Evolutionary conservation across 1,139 yeast species (phyloP).

Genomic region (Nakaseomyces delphensis): DNA sequence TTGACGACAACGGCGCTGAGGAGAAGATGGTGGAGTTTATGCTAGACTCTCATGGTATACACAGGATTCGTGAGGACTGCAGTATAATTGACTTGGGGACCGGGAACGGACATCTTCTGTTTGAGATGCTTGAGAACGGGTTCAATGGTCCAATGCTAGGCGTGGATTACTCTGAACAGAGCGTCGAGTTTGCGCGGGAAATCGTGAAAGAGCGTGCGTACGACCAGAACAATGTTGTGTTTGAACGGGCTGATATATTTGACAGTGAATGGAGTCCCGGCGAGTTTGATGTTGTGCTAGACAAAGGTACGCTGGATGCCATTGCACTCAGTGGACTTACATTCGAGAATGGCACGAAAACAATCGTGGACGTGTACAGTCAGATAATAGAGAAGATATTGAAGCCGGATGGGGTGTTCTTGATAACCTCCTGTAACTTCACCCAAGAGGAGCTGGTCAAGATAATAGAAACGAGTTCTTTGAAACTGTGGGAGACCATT

Average conservation of each 20-base stretch:
- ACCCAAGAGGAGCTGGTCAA: conserved; percentile 64
- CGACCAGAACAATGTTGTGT: conserved; percentile 33
- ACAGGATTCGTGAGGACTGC: conserved; percentile 27
- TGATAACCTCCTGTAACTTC: conserved; percentile 93
- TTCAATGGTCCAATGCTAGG: conserved; percentile 51
- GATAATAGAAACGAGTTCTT: conserved; percentile 39
- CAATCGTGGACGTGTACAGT: conserved; percentile 50
- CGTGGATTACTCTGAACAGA: conserved; percentile 74
- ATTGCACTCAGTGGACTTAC: conserved; percentile 70
- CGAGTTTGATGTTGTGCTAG: conserved; percentile 65
- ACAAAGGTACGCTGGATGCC: conserved; percentile 95
- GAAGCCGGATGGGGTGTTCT: conserved; percentile 47
- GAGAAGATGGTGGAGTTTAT: conserved; percentile 65
- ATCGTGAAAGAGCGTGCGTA: conserved; percentile 41
- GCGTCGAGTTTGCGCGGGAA: conserved; percentile 60
- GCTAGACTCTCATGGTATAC: conserved; percentile 35
- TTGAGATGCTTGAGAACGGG: conserved; percentile 57
- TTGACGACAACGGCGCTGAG: conserved; percentile 88
- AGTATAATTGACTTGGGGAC: conserved; percentile 78
- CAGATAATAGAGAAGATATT: conserved; percentile 49
- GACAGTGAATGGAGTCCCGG: conserved; percentile 29
- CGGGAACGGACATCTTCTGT: conserved; percentile 86
- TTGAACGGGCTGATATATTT: conserved; percentile 41
- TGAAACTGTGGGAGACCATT: conserved; percentile 54
- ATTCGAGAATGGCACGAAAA: conserved; percentile 32